Evolutionary conservation across 2,329 filamentous ascomycete species (phyloP).

Genomic region (Tolypocladium paradoxum): DNA sequence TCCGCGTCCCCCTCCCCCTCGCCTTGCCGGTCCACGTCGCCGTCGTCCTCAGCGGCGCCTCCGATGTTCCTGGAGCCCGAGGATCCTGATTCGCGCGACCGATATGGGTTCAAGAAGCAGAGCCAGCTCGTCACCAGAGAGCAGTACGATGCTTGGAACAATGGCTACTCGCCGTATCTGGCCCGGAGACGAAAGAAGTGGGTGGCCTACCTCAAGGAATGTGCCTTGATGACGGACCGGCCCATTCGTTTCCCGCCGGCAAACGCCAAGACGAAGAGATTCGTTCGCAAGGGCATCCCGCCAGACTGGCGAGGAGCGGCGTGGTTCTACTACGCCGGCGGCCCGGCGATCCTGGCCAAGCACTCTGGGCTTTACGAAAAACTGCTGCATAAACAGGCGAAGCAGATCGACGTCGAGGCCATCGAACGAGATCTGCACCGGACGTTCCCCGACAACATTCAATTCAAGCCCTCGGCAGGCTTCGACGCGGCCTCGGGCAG

Average conservation of each 20-base stretch:
- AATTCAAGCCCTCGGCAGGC: slow-evolving; percentile 59
- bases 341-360: slow-evolving; percentile 66
- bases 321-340: slow-evolving; percentile 94
- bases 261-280: slow-evolving; percentile 76
- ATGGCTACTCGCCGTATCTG: slow-evolving; percentile 63
- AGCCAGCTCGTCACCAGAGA: slow-evolving; percentile 67
- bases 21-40: slow-evolving; percentile 6
- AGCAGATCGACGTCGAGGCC: slow-evolving; percentile 68
- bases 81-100: slow-evolving; percentile 51
- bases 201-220: slow-evolving; percentile 65
- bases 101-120: slow-evolving; percentile 86
- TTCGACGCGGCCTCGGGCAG: slow-evolving; percentile 21
- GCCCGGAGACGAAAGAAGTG: slow-evolving; percentile 71
- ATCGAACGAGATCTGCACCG: slow-evolving; percentile 91
- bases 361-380: slow-evolving; percentile 68
- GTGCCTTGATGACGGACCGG: slow-evolving; percentile 57
- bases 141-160: slow-evolving; percentile 76
- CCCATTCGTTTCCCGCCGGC: slow-evolving; percentile 72
- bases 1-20: slow-evolving; percentile 5
- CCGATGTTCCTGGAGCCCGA: slow-evolving; percentile 27
- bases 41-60: slow-evolving; percentile 5
- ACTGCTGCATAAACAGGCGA: slow-evolving; percentile 53
- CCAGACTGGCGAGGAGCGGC: slow-evolving; percentile 90
- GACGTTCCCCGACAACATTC: slow-evolving; percentile 88
- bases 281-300: slow-evolving; percentile 85